A percentile compares a stretch with the other conserved stretches of the same genome.
Evolutionary conservation across 2,329 filamentous ascomycete genomes (phyloP).

Genomic region (Mycosphaerella sp.): DNA sequence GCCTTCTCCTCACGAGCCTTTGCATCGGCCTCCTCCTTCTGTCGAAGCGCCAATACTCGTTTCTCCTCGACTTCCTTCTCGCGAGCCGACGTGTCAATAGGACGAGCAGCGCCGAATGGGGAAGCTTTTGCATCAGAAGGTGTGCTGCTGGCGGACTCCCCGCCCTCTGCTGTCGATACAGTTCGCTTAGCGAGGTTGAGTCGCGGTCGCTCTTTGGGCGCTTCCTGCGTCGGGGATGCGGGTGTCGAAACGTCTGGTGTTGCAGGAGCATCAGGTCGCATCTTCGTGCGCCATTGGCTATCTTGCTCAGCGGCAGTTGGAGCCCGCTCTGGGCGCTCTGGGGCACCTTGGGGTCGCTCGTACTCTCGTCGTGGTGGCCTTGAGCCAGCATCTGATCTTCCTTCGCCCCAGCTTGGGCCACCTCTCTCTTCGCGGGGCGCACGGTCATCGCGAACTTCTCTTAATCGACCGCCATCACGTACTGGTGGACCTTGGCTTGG

Average conservation of each 20-base stretch:
- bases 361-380: conserved; percentile 74
- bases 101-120: conserved; percentile 87
- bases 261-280: conserved; percentile 72
- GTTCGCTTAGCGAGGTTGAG: conserved; percentile 89
- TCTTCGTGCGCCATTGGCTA: conserved; percentile 84
- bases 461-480: conserved; percentile 54
- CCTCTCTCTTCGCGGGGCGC: conserved; percentile 47
- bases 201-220: conserved; percentile 64
- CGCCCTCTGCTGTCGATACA: conserved; percentile 64
- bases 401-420: conserved; percentile 72
- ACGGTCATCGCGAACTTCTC: conserved; percentile 41
- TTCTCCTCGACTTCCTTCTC: conserved; percentile 91
- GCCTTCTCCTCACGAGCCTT: conserved; percentile 68
- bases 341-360: conserved; percentile 51
- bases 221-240: conserved; percentile 60
- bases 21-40: conserved; percentile 83
- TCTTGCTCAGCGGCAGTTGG: conserved; percentile 89
- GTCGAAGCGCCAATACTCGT: conserved; percentile 62
- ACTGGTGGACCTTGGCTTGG: conserved; percentile 39
- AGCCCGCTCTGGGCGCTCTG: conserved; percentile 51
- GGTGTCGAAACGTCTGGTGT: conserved; percentile 71
- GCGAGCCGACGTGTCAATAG: conserved; percentile 85
- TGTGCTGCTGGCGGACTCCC: conserved; percentile 35
- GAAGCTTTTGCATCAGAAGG: conserved; percentile 70
- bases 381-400: conserved; percentile 64